Evolutionary conservation across 805 yeast species (phyloP), one percentile per base, ranked within the genome.

Genomic region (Candida railenensis): DNA sequence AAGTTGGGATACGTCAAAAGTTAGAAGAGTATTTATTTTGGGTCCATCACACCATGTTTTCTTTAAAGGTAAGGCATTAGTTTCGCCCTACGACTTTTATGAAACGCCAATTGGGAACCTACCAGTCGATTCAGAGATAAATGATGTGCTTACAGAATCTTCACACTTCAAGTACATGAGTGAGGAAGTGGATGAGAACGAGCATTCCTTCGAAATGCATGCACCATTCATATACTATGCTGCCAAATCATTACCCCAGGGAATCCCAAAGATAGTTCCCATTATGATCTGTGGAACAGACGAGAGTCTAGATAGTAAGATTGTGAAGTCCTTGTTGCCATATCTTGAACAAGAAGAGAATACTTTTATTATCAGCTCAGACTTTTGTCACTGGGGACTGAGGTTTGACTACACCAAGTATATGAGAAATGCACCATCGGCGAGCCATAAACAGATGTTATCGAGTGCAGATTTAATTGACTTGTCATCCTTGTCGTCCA

Each of bases 191-290:
- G 99, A 94, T 62, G 81, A 83, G 48, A 86, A 85, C 15, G 99
- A 94, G 62, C 99, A 94, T 62, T 85, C 94, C 43, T 80, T 94
- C 57, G 99, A 94, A 58, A 88, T 94, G 96, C 98, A 94, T 64
- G 77, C 85, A 59, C 96, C 98, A 0, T 83, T 80, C 49, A 67
- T 88, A 7, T 74, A 78, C 54, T 74, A 79, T 48, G 66, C 76
- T 45, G 72, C 83, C 8, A 54, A 67, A 19, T 54, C 58, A 2
- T 52, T 58, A 3, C 56, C 60, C 7, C 54, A 65, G 48, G 51
- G 72, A 53, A n/a, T 52, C 43, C 50, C 84, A 72, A 12, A 63
- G 30, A 78, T 92, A 5, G 74, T 94, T 2, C 99, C 99, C 0
- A 78, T 94, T 39, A 72, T 92, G 78, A 76, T 94, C 3, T 84